Percentiles rank a stretch among this genome's conserved stretches.
Evolutionary conservation across 371 early-diverging fungal species (phyloP).

Genomic region (Rhizopus stolonifer): DNA sequence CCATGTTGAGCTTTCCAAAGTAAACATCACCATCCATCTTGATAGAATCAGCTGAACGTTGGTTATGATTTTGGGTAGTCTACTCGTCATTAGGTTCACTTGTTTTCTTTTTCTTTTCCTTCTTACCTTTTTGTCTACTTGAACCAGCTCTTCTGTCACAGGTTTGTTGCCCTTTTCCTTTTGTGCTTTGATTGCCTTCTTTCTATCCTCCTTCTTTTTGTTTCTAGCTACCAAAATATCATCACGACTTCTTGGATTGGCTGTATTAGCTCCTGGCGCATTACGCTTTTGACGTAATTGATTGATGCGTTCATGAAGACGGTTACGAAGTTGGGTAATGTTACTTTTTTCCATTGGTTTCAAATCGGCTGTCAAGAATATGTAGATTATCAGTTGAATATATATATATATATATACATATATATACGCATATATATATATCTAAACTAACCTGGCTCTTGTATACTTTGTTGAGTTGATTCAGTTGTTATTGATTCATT

Average conservation of each 20-base stretch:
- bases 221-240: conserved; percentile 76
- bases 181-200: conserved; percentile 66
- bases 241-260: conserved; percentile 65
- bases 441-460: conserved; percentile 28
- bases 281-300: conserved; percentile 70
- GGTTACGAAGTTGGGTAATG: conserved; percentile 67
- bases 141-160: conserved; percentile 54
- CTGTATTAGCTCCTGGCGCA: conserved; percentile 38
- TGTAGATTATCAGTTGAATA: too few species aligned
- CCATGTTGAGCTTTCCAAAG: conserved; percentile 75
- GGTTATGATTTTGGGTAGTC: conserved; percentile 2
- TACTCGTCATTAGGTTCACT: background rate
- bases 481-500: conserved; percentile 33
- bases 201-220: conserved; percentile 73
- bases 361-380: conserved; percentile 15
- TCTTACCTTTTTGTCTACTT: conserved; percentile 35
- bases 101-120: background rate
- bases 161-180: conserved; percentile 64
- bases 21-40: conserved; percentile 61
- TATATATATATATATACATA: background rate
- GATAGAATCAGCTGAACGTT: conserved; percentile 51
- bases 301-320: conserved; percentile 72
- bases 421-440: background rate
- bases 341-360: conserved; percentile 47
- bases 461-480: conserved; percentile 29